Evolutionary conservation across 164 flowering plant species (phyloP).

Genomic region (Kingdonia uniflora): DNA sequence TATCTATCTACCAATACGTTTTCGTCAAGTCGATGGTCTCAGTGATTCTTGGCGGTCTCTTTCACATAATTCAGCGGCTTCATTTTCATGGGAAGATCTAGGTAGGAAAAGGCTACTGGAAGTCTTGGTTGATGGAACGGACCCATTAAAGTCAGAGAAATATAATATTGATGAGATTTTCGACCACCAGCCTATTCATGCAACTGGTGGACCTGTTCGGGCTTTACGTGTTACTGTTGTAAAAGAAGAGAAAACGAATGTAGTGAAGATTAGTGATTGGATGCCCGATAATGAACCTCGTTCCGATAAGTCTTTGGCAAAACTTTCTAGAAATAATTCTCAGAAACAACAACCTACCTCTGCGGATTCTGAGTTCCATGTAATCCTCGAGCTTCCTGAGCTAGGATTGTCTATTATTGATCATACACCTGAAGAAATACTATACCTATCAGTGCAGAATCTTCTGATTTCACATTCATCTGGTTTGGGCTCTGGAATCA

Average conservation of each 20-base stretch:
- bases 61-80: conserved; percentile 67
- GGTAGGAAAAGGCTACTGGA: conserved; percentile 70
- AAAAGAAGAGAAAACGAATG: conserved; percentile 73
- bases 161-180: conserved; percentile 74
- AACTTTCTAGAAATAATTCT: conserved; percentile 23
- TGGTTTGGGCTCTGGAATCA: conserved; percentile 90
- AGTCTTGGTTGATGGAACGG: conserved; percentile 62
- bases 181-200: conserved; percentile 60
- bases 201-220: conserved; percentile 40
- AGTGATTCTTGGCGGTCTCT: conserved; percentile 75
- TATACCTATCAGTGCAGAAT: conserved; percentile 76
- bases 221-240: conserved; percentile 59
- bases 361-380: conserved; percentile 64
- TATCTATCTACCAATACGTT: conserved; percentile 63
- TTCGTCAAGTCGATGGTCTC: conserved; percentile 81
- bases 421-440: conserved; percentile 98
- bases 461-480: conserved; percentile 77
- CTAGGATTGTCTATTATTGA: conserved; percentile 87
- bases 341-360: conserved; percentile 21
- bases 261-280: conserved; percentile 83
- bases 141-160: conserved; percentile 42
- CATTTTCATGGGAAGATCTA: conserved; percentile 96
- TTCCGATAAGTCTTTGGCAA: conserved; percentile 23
- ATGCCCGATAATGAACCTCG: conserved; percentile 58
- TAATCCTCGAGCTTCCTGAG: conserved; percentile 72